Percentiles rank a stretch among this genome's conserved stretches.
Evolutionary conservation across 2,329 filamentous ascomycete genomes (phyloP).

Genomic region (Neonectria faginata): DNA sequence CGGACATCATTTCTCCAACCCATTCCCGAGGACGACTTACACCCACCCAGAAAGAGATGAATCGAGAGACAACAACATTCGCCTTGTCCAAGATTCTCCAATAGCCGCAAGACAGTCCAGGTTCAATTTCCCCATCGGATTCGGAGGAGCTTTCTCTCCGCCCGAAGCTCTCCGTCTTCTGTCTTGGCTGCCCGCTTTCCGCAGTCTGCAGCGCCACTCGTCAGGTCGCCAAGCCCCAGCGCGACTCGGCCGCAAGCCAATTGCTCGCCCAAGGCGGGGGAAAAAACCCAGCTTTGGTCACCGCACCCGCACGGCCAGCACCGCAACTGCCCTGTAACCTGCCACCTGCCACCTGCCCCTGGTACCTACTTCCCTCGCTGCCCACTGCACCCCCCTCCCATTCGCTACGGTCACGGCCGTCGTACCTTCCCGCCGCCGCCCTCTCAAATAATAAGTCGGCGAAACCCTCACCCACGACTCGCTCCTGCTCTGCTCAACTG

Average conservation of each 20-base stretch:
- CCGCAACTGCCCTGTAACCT: conserved; percentile 30
- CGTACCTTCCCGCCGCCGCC: conserved; percentile 35
- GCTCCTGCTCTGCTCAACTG: conserved; percentile 29
- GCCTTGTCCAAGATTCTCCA: conserved; percentile 17
- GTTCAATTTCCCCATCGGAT: conserved; percentile 20
- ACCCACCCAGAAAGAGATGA: neutral
- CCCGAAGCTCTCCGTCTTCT: conserved; percentile 10
- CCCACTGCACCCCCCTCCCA: conserved; percentile 29
- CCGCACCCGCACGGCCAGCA: conserved; percentile 29
- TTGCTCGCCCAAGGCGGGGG: conserved; percentile 40
- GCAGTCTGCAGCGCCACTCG: conserved; percentile 38
- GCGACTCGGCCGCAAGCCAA: conserved; percentile 38
- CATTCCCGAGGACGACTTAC: neutral
- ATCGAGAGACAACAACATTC: conserved; percentile 23
- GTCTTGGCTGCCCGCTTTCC: conserved; percentile 14
- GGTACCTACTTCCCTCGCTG: conserved; percentile 21
- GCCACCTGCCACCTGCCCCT: conserved; percentile 11
- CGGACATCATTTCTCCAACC: neutral
- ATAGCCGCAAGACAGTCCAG: conserved; percentile 28
- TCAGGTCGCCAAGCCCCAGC: conserved; percentile 36
- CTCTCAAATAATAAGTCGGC: conserved; percentile 46
- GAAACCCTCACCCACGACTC: conserved; percentile 31
- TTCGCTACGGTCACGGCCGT: conserved; percentile 32
- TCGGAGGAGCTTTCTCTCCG: conserved; percentile 18
- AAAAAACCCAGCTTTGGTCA: conserved; percentile 20